Evolutionary conservation across 495 filamentous ascomycete species (phyloP), one percentile per base, ranked within the genome.

Genomic region (Talaromyces trachyspermus): DNA sequence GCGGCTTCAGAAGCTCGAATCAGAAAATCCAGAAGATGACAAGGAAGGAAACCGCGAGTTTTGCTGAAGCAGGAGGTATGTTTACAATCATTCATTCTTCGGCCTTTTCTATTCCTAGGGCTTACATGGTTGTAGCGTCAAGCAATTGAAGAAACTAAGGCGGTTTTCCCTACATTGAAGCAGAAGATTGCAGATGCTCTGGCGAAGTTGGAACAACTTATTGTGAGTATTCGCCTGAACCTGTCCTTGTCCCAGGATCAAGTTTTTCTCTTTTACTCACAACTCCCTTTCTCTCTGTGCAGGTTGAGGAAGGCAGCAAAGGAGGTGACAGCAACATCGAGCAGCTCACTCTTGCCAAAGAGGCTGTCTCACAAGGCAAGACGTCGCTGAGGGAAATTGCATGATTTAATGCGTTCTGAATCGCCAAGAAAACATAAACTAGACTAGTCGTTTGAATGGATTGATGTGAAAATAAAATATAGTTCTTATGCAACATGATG

Each of bases 61-160:
- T 59, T 76, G 41, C 55, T 96, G 48, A 87, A 80, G 65, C 91
- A 98, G 59, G 87, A 92, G 82, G 91, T 95, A 61, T 49, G 54
- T 53, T 15, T 23, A 32, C 26, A 12, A 25, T 12, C 37, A 15
- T 45, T 35, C 1, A 4, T 12, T 42, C 9, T 49, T 25, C n/a
- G 8, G n/a, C 14, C 14, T 20, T 39, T 39, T 39, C 15, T 20
- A 39, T 39, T 39, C 15, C 8, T 46, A 9, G n/a, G 5, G n/a
- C n/a, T 53, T 19, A 30, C 32, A 17, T 30, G 11, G 22, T 29
- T 33, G 44, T 40, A 96, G 90, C 75, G 76, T 57, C 76, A 71
- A 66, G 87, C 84, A 14, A 65, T 88, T 12, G 77, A 89, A 51
- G 86, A 95, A 65, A 97, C 91, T 23, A 81, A 83, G 59, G 83